A percentile compares a stretch with the other conserved stretches of the same genome.
phyloP scores from a whole-genome alignment of 2,329 filamentous ascomycete species.

The Alternaria conjuncta region DNA sequence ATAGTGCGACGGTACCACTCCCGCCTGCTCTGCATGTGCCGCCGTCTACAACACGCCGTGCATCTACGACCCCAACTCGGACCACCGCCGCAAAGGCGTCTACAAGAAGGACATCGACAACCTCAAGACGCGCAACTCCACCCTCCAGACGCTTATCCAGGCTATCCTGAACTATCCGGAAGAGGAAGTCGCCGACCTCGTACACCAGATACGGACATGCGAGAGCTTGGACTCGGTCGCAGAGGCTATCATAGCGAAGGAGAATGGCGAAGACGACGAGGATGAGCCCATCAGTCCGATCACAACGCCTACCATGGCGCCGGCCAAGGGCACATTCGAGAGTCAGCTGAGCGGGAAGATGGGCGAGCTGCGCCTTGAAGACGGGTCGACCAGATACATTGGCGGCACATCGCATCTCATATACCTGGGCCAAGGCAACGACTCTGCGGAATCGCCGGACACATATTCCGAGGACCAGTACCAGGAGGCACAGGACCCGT shows the following conservation, averaged over 20 bases:
- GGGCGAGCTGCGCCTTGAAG: constrained; percentile 86
- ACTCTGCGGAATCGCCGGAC: constrained; percentile 41
- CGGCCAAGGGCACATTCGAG: constrained; percentile 62
- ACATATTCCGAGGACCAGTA: constrained; percentile 54
- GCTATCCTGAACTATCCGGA: constrained; percentile 91
- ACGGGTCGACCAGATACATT: constrained; percentile 88
- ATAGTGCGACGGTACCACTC: constrained; percentile 73
- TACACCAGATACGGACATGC: constrained; percentile 86
- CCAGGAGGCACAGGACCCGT: constrained; percentile 67
- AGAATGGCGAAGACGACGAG: constrained; percentile 55
- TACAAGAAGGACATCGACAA: constrained; percentile 93
- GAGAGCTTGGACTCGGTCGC: constrained; percentile 73
- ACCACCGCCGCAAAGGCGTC: constrained; percentile 94
- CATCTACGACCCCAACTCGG: constrained; percentile 93
- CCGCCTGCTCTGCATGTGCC: constrained; percentile 75
- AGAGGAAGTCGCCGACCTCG: constrained; percentile 80
- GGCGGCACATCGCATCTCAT: constrained; percentile 94
- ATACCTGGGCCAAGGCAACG: constrained; percentile 62
- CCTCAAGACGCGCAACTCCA: constrained; percentile 84
- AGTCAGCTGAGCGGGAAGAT: constrained; percentile 88
- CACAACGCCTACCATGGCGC: constrained; percentile 46
- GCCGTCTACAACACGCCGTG: constrained; percentile 92
- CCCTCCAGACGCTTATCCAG: constrained; percentile 89
- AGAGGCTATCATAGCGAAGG: constrained; percentile 62
- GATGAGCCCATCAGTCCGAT: constrained; percentile 46